These are phyloP conservation scores for Coemansia sp. DNA, from an alignment of 192 early-diverging fungal species.

Conservation along the genomic window DNA sequence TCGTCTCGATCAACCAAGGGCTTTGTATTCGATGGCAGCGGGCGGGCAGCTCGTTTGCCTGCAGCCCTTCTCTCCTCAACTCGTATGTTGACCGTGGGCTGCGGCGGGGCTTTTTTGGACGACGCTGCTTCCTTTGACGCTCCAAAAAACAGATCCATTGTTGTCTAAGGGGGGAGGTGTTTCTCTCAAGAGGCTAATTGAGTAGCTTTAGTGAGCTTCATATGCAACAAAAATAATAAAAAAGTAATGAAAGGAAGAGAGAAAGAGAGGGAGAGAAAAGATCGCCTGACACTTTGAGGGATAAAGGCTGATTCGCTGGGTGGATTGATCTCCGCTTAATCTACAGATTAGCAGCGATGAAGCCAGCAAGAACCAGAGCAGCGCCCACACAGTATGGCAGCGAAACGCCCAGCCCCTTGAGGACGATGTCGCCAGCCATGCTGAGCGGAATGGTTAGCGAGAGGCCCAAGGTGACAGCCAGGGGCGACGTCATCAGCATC, in stretches of 20 bases:
- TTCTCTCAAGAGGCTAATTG: too few species aligned
- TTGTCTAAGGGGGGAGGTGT: background rate
- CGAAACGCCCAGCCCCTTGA: slow-evolving; percentile 59
- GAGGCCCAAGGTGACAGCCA: slow-evolving; percentile 76
- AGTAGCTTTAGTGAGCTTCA: background rate
- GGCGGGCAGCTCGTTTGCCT: background rate
- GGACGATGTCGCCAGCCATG: slow-evolving; percentile 67
- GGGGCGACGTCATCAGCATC: slow-evolving; percentile 78
- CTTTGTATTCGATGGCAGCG: background rate
- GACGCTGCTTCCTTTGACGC: slow-evolving; percentile 13
- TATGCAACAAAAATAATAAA: background rate
- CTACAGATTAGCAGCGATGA: slow-evolving; percentile 62
- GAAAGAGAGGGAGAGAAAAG: background rate
- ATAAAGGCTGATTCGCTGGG: too few species aligned
- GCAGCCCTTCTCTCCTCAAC: slow-evolving; percentile 34
- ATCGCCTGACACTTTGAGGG: too few species aligned
- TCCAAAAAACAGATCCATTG: slow-evolving; percentile 54
- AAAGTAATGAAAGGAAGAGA: background rate
- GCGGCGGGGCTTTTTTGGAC: slow-evolving; percentile 23
- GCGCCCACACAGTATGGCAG: slow-evolving; percentile 66
- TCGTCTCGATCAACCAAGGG: background rate
- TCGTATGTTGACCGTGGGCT: slow-evolving; percentile 34
- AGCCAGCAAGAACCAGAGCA: slow-evolving; percentile 63
- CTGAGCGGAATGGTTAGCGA: slow-evolving; percentile 73
- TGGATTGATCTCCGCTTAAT: too few species aligned